Evolutionary conservation across 73 alveolate genomes (phyloP).

Genomic region (Tetrahymena malaccensis): DNA sequence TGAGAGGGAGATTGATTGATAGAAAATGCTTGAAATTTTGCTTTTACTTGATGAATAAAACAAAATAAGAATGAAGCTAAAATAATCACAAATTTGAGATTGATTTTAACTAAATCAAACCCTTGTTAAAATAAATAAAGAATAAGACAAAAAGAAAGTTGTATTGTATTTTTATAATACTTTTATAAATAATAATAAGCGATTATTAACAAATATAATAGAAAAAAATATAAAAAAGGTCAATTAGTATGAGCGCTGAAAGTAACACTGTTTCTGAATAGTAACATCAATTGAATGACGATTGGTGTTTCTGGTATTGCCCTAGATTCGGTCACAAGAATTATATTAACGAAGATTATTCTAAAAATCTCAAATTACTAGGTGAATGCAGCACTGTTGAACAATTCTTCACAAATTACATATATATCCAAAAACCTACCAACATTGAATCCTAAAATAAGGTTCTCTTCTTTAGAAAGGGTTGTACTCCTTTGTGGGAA

Average conservation of each 20-base stretch:
- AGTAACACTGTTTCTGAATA: background rate
- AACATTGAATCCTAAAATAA: constrained; percentile 18
- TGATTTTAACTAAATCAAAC: background rate
- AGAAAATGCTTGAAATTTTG: background rate
- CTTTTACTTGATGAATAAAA: background rate
- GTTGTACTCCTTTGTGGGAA: constrained; percentile 42
- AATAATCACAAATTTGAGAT: background rate
- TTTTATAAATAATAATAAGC: background rate
- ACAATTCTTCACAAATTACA: constrained; percentile 6
- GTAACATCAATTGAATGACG: background rate
- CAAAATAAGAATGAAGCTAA: background rate
- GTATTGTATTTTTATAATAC: background rate
- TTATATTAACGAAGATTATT: constrained; percentile 9
- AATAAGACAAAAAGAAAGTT: background rate
- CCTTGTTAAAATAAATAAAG: background rate
- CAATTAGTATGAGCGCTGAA: background rate
- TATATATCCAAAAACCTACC: constrained; percentile 9
- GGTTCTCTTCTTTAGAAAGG: constrained; percentile 30
- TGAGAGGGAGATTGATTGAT: background rate
- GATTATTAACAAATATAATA: background rate
- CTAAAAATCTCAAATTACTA: constrained; percentile 1
- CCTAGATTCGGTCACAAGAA: constrained; percentile 19
- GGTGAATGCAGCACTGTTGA: constrained; percentile 39
- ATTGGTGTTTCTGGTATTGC: constrained; percentile 43
- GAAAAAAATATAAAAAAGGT: background rate